Conservation (phyloP, 2,329 filamentous ascomycete species). For the Diaporthe aspalathi region DNA sequence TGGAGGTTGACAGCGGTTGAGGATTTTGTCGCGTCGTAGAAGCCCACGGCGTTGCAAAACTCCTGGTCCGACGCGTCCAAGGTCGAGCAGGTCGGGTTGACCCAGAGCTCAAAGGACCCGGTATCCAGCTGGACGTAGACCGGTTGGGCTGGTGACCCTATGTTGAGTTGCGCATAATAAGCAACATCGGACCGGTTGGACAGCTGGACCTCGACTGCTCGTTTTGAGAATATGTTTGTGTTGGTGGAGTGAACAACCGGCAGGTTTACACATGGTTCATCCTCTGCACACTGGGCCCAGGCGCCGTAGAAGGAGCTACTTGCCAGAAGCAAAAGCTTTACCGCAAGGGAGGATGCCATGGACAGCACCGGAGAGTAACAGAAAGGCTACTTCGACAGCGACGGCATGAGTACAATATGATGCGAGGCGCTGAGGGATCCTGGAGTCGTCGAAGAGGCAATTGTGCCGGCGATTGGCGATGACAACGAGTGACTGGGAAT, state of each 20-base stretch:
- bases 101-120: constrained; percentile 70
- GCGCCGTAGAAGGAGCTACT: constrained; percentile 37
- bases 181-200: constrained; percentile 65
- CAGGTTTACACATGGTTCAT: constrained; percentile 52
- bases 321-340: constrained; percentile 43
- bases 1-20: constrained; percentile 50
- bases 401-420: constrained; percentile 37
- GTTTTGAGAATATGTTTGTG: constrained; percentile 52
- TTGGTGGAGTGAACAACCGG: constrained; percentile 59
- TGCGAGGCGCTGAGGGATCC: not conserved
- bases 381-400: constrained; percentile 37
- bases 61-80: constrained; percentile 54
- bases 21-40: constrained; percentile 57
- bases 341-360: constrained; percentile 45
- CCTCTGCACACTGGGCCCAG: constrained; percentile 40
- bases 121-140: constrained; percentile 69
- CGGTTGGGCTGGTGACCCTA: constrained; percentile 65
- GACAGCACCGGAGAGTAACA: constrained; percentile 41
- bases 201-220: constrained; percentile 57
- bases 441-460: not conserved
- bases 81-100: constrained; percentile 68
- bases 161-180: constrained; percentile 61
- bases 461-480: not conserved
- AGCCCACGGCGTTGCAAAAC: constrained; percentile 60
- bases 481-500: not conserved